phyloP scores from a whole-genome alignment of 768 basidiomycete species.

The Calvatia gigantea region DNA sequence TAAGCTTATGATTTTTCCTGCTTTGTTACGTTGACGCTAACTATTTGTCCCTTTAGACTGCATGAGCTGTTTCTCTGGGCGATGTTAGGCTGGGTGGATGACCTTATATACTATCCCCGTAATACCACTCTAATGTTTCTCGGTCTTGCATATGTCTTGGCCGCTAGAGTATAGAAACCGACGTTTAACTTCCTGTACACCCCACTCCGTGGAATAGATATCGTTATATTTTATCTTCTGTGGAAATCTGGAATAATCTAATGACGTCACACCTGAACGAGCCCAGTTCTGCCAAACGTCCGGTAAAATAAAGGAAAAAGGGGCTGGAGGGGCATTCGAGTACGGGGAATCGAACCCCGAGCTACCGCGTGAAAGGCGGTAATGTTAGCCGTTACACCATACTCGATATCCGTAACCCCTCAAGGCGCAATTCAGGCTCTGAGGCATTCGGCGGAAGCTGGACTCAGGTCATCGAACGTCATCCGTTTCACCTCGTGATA shows the following conservation, averaged over 20 bases:
- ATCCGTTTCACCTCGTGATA: too few species aligned
- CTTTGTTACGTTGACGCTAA: not conserved
- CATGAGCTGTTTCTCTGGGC: slow-evolving; percentile 12
- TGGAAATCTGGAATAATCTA: not conserved
- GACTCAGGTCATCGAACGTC: too few species aligned
- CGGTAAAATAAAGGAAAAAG: too few species aligned
- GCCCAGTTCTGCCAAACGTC: not conserved
- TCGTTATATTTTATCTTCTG: not conserved
- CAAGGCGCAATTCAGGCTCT: too few species aligned
- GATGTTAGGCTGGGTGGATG: not conserved
- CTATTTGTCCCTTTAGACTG: slow-evolving; percentile 15
- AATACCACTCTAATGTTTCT: slow-evolving; percentile 6
- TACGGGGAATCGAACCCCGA: slow-evolving; percentile 31
- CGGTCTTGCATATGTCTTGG: not conserved
- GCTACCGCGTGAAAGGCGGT: slow-evolving; percentile 46
- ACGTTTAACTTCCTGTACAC: slow-evolving; percentile 12
- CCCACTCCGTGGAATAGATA: slow-evolving; percentile 12
- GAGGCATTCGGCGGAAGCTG: too few species aligned
- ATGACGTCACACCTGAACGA: not conserved
- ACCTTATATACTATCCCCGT: slow-evolving; percentile 2
- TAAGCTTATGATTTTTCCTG: slow-evolving; percentile 33
- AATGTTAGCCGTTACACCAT: slow-evolving; percentile 60
- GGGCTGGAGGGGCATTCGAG: too few species aligned
- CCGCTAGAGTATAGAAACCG: slow-evolving; percentile 2
- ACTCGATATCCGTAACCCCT: too few species aligned